Conservation (phyloP, 768 basidiomycete genomes). For the Mycena crocata region DNA sequence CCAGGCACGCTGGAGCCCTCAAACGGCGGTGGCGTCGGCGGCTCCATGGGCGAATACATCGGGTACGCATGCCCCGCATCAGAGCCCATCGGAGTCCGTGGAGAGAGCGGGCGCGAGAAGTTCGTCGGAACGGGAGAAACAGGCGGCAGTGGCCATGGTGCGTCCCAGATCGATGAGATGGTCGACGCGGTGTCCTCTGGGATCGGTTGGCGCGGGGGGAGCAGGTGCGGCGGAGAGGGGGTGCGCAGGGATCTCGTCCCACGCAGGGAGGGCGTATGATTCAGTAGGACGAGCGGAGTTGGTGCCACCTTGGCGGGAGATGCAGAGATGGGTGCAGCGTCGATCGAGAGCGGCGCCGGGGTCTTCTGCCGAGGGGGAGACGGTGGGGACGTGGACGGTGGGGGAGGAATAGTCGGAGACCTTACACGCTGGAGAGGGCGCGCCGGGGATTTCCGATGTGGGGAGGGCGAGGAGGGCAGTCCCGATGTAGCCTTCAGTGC, state of each 20-base stretch:
- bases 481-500: no score
- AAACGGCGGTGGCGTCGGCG: conserved; percentile 6
- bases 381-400: no score
- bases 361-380: no score
- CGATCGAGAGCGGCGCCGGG: no score
- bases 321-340: no score
- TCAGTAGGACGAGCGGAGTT: no score
- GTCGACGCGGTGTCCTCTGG: conserved; percentile 48
- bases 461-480: no score
- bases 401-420: no score
- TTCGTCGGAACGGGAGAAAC: background rate
- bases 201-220: conserved; percentile 38
- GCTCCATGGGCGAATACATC: conserved; percentile 16
- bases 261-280: background rate
- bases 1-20: background rate
- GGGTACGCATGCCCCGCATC: background rate
- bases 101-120: background rate
- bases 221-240: background rate
- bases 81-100: background rate
- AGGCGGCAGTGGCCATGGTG: conserved; percentile 54
- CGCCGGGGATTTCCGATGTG: no score
- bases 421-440: no score
- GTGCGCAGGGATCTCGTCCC: background rate
- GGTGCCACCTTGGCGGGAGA: no score
- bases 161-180: conserved; percentile 53